Base-by-base conservation (phyloP, 169 alveolate species). In the Nephromyces sp. region DNA sequence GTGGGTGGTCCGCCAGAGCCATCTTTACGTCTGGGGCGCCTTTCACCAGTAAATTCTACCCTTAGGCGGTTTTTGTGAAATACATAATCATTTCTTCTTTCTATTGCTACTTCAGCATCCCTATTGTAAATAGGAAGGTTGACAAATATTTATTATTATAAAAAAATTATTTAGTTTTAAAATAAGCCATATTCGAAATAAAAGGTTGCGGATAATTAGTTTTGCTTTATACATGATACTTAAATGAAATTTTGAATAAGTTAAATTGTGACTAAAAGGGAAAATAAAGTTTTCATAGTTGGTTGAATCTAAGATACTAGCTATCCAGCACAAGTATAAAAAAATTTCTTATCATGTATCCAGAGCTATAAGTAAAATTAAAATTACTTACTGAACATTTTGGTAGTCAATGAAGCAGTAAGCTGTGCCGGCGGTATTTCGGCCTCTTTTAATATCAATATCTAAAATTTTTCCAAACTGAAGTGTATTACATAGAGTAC, bases 21-120 rank as follows among this genome's bases (percentile, higher is more conserved):
- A 2, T 43, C 8, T 1, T 0, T 0, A n/a, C 69, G 63, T 4
- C 66, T 31, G 68, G 69, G 22, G 27, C 57, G 68, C 34, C 62
- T 68, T 75, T 76, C 88, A 22, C 89, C 90, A 27, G 90, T 78
- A 68, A 80, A 80, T 77, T 85, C 90, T 67, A 85, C 90, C 43
- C 89, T 82, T 34, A 85, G 85, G 25, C 89, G 84, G 72, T 67
- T 51, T 8, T 84, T 82, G 53, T 68, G 84, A 77, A 51, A 84
- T n/a, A 35, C 72, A 79, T 61, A 72, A 72, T 32, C 90, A 62
- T 85, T 86, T 33, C 89, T 73, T 61, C 70, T 52, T 27, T 75
- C 89, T 43, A 85, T 82, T 35, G 90, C 90, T 53, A 83, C 86
- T 29, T 84, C 90, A 33, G 90, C 90, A 65, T 74, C 85, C 52